Conservation (phyloP, 108 stramenopile genomes). For the Nannochloropsis salina region DNA sequence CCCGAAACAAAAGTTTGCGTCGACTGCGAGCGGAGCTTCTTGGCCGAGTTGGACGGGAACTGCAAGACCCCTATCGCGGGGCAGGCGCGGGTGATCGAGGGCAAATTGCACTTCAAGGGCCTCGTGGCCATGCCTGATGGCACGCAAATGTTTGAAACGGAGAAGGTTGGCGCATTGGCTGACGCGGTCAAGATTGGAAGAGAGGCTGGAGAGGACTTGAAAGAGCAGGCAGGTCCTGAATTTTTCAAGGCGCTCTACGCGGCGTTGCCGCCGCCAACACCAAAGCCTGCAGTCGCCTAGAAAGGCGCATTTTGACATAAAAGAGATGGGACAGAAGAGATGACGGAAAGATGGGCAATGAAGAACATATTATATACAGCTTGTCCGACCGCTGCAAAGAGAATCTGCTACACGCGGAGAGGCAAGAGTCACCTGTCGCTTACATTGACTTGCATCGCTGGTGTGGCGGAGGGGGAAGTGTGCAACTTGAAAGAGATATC, state of each 20-base stretch:
- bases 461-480: too few relatives aligned
- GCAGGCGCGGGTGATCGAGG: constrained; percentile 36
- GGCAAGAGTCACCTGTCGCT: too few relatives aligned
- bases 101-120: constrained; percentile 52
- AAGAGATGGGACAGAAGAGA: not conserved
- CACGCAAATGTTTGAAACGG: constrained; percentile 38
- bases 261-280: not conserved
- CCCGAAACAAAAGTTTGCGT: constrained; percentile 75
- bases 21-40: constrained; percentile 96
- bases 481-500: too few relatives aligned
- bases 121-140: constrained; percentile 56
- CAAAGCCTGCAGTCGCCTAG: not conserved
- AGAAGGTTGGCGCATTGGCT: constrained; percentile 43
- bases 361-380: not conserved
- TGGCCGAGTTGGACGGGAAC: constrained; percentile 95
- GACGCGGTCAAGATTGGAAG: constrained; percentile 52
- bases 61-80: constrained; percentile 99
- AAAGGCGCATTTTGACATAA: not conserved
- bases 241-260: constrained; percentile 34
- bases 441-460: too few relatives aligned
- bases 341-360: not conserved
- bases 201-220: constrained; percentile 56
- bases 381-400: too few relatives aligned
- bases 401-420: too few relatives aligned
- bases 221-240: constrained; percentile 40